These are phyloP conservation scores for Didymosphaeria variabile DNA, from an alignment of 2,329 filamentous ascomycete species.

Conservation along the genomic window DNA sequence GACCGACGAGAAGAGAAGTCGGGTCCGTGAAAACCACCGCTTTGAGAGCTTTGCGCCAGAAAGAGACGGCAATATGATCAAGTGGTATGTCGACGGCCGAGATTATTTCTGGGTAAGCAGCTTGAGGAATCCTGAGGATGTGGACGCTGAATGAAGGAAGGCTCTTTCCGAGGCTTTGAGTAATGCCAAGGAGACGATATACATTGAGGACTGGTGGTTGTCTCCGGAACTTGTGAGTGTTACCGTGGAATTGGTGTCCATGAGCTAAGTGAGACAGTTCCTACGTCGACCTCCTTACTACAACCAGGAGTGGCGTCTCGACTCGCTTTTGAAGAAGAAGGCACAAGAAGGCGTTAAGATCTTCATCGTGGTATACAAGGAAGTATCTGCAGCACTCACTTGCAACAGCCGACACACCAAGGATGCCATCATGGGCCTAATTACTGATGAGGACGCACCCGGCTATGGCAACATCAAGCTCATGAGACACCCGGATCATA, in stretches of 20 bases:
- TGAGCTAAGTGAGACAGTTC: constrained; percentile 58
- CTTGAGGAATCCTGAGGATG: not conserved
- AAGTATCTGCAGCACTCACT: constrained; percentile 70
- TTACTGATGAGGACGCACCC: constrained; percentile 77
- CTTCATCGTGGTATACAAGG: constrained; percentile 91
- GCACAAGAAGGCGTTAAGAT: constrained; percentile 96
- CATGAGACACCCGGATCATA: constrained; percentile 94
- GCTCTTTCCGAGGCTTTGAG: constrained; percentile 92
- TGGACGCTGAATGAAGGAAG: constrained; percentile 19
- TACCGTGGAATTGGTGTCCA: not conserved
- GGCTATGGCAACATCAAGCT: constrained; percentile 89
- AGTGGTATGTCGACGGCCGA: constrained; percentile 96
- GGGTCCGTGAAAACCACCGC: constrained; percentile 76
- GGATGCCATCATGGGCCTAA: constrained; percentile 80
- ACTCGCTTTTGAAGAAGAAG: constrained; percentile 84
- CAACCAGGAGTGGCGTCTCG: constrained; percentile 86
- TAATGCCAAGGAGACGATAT: constrained; percentile 88
- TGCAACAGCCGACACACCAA: constrained; percentile 96
- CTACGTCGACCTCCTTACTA: constrained; percentile 82
- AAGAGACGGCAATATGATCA: constrained; percentile 83
- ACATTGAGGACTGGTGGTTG: constrained; percentile 97
- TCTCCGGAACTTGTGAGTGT: constrained; percentile 74
- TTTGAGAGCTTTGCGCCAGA: constrained; percentile 93
- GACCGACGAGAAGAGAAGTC: constrained; percentile 81
- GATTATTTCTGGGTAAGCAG: constrained; percentile 82